Conservation (phyloP, 176 grass and related monocot species). For the Cymbopogon citratus region DNA sequence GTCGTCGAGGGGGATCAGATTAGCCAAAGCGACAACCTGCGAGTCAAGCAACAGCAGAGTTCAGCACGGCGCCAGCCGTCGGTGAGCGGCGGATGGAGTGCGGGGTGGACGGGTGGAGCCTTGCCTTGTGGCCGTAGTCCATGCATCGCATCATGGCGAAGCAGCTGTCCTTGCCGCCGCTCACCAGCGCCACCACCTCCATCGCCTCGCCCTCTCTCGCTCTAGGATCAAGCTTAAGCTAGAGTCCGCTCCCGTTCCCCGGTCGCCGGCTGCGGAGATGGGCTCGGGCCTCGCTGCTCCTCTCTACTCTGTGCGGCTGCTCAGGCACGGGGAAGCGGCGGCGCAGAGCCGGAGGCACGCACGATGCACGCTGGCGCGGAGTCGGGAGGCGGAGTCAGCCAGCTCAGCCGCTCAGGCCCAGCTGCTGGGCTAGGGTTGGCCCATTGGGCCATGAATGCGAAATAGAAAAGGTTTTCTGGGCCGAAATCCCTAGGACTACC, state of each 20-base stretch:
- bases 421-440: background rate
- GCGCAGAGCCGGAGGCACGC: background rate
- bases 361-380: background rate
- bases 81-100: background rate
- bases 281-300: background rate
- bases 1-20: constrained; percentile 77
- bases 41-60: background rate
- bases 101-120: background rate
- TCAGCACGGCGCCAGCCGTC: background rate
- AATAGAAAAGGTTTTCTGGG: background rate
- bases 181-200: constrained; percentile 97
- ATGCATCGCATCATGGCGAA: constrained; percentile 97
- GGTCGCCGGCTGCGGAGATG: background rate
- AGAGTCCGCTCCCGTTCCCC: background rate
- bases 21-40: constrained; percentile 81
- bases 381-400: background rate
- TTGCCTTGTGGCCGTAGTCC: constrained; percentile 83
- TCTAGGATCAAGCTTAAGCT: constrained; percentile 9
- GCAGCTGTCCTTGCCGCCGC: constrained; percentile 97
- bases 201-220: constrained; percentile 30
- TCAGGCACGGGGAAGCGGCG: background rate
- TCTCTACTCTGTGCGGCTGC: background rate
- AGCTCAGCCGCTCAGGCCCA: no score
- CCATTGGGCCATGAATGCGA: background rate
- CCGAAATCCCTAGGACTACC: background rate